Evolutionary conservation across 257 asterid species (phyloP).

Genomic region (Dorcoceras hygrometricum): DNA sequence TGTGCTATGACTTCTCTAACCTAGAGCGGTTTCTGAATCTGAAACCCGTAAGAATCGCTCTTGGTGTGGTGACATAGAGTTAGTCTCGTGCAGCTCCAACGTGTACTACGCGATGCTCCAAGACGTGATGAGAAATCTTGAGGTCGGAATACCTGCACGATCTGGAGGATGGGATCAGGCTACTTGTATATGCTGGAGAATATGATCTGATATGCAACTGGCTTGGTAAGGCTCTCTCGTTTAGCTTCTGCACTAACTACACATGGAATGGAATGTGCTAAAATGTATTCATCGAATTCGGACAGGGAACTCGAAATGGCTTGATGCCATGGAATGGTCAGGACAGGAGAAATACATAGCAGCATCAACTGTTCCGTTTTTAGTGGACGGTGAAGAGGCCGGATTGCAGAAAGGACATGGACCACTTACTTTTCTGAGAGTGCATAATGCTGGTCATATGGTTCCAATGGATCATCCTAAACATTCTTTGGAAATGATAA

Average conservation of each 20-base stretch:
- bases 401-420: constrained; percentile 57
- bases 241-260: no score
- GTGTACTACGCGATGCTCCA: constrained; percentile 44
- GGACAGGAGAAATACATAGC: constrained; percentile 39
- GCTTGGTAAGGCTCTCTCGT: constrained; percentile 41
- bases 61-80: constrained; percentile 40
- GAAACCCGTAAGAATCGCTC: constrained; percentile 35
- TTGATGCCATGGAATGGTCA: constrained; percentile 59
- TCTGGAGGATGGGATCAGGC: constrained; percentile 55
- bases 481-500: constrained; percentile 60
- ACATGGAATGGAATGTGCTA: no score
- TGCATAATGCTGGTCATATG: constrained; percentile 65
- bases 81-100: constrained; percentile 46
- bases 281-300: not conserved
- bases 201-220: constrained; percentile 78
- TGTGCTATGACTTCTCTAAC: constrained; percentile 56
- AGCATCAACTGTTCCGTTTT: constrained; percentile 42
- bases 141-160: constrained; percentile 46
- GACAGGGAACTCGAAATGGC: constrained; percentile 81
- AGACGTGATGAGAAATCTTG: constrained; percentile 57
- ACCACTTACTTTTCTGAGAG: constrained; percentile 59
- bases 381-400: constrained; percentile 41
- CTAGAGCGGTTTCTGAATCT: constrained; percentile 44
- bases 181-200: constrained; percentile 66
- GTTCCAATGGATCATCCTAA: constrained; percentile 90